Conservation (phyloP, 2,329 filamentous ascomycete genomes). For the Fusarium oligoseptatum region DNA sequence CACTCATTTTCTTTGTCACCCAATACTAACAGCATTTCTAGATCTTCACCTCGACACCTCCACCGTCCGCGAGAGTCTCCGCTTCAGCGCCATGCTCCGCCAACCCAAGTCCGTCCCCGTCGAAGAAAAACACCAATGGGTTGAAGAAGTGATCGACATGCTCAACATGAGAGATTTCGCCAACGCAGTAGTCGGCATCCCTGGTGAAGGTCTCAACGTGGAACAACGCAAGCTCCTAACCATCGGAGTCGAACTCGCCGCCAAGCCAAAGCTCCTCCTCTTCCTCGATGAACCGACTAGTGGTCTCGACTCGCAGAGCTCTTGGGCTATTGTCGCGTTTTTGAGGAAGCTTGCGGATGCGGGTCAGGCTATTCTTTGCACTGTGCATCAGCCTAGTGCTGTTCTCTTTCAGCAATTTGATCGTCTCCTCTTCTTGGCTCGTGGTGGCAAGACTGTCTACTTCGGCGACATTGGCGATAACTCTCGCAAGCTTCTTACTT, state of each 20-base stretch:
- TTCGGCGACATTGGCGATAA: conserved; percentile 69
- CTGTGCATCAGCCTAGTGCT: not conserved
- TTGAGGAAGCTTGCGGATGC: not conserved
- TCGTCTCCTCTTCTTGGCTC: conserved; percentile 28
- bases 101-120: conserved; percentile 67
- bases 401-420: conserved; percentile 59
- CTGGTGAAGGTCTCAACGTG: not conserved
- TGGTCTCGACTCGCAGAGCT: not conserved
- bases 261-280: not conserved
- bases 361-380: not conserved
- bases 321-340: not conserved
- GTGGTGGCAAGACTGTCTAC: conserved; percentile 69
- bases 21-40: conserved; percentile 32
- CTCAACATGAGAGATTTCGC: not conserved
- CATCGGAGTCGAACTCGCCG: not conserved
- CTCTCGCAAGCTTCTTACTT: conserved; percentile 64
- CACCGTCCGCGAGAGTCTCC: conserved; percentile 67
- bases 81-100: conserved; percentile 68
- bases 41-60: conserved; percentile 69
- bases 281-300: not conserved
- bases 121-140: conserved; percentile 71
- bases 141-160: conserved; percentile 65
- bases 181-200: not conserved
- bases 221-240: not conserved
- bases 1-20: accelerated